Conservation (phyloP, 179 eudicot genomes). For the Drosera spatulata region DNA sequence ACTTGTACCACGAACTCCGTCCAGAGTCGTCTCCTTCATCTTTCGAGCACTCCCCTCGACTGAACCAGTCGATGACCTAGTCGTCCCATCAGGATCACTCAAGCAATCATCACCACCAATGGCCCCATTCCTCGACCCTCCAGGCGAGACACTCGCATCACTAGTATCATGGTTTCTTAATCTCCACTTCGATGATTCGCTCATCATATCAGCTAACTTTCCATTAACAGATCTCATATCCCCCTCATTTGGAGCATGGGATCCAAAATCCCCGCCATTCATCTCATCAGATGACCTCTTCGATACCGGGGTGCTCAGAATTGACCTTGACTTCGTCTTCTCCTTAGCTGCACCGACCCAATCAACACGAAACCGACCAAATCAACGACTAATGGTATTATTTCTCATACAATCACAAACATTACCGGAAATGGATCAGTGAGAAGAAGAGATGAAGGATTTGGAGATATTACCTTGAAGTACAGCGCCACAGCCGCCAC, state of each 20-base stretch:
- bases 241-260: conserved; percentile 11
- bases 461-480: conserved; percentile 39
- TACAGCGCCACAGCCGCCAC: conserved; percentile 84
- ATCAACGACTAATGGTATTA: neutral
- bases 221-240: conserved; percentile 14
- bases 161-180: conserved; percentile 15
- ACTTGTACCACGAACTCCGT: too few species aligned
- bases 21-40: neutral
- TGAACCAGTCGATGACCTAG: conserved; percentile 5
- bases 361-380: conserved; percentile 7
- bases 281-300: conserved; percentile 18
- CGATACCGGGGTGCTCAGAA: conserved; percentile 11
- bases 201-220: conserved; percentile 15
- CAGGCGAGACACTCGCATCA: conserved; percentile 3
- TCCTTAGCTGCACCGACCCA: conserved; percentile 21
- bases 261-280: conserved; percentile 9
- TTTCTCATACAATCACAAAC: neutral
- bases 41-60: conserved; percentile 9
- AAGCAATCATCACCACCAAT: conserved; percentile 16
- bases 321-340: conserved; percentile 7
- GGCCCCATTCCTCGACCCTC: conserved; percentile 1
- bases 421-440: neutral
- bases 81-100: conserved; percentile 16
- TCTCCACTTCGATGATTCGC: conserved; percentile 18
- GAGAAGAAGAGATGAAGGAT: conserved; percentile 1